These are phyloP conservation scores for Sphagnurus paluster DNA, from an alignment of 1,284 basidiomycete genomes.

Conservation along the genomic window DNA sequence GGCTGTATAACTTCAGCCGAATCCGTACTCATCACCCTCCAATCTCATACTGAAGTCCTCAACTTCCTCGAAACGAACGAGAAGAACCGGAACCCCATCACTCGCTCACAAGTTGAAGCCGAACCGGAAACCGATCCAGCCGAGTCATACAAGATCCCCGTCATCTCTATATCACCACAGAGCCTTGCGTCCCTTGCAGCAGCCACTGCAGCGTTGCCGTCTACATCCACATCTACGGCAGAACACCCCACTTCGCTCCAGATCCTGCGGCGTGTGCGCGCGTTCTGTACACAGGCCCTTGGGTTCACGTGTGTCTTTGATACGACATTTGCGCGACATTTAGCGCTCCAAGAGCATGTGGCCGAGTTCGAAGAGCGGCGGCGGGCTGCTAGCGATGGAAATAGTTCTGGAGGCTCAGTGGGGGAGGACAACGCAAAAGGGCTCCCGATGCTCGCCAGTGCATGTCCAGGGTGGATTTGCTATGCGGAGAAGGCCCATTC, in stretches of 20 bases:
- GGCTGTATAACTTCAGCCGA: constrained; percentile 99
- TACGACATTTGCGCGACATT: constrained; percentile 91
- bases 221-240: constrained; percentile 32
- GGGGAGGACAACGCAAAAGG: constrained; percentile 27
- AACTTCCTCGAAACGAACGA: constrained; percentile 68
- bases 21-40: constrained; percentile 95
- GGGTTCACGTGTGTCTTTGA: constrained; percentile 85
- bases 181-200: constrained; percentile 87
- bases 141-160: constrained; percentile 54
- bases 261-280: constrained; percentile 67
- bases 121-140: neutral
- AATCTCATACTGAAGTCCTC: constrained; percentile 92
- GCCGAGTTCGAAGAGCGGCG: constrained; percentile 81
- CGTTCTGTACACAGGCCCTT: constrained; percentile 60
- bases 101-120: neutral
- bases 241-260: constrained; percentile 54
- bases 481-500: constrained; percentile 98
- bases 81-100: constrained; percentile 29
- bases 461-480: constrained; percentile 99
- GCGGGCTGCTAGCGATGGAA: neutral
- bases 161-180: constrained; percentile 91
- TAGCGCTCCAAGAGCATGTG: constrained; percentile 82
- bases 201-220: constrained; percentile 48
- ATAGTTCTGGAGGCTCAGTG: constrained; percentile 1
- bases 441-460: constrained; percentile 91